Conservation (phyloP, 176 grass and related monocot species). For the Oryza longistaminata region DNA sequence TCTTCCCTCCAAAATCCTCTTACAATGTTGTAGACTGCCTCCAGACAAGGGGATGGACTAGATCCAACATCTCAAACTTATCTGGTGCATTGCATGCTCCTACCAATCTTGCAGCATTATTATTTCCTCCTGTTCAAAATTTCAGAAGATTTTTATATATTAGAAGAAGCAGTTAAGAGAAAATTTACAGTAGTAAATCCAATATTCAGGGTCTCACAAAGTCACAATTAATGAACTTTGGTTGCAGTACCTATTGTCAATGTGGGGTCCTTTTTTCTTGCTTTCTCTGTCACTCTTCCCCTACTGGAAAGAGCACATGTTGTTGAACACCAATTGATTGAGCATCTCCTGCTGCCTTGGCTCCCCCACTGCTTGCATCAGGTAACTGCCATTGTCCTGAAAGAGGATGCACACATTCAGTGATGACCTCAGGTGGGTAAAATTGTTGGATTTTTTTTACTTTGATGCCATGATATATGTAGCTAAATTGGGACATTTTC, state of each 20-base stretch:
- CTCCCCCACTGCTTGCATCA: slow-evolving; percentile 64
- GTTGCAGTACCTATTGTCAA: slow-evolving; percentile 59
- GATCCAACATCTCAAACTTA: slow-evolving; percentile 72
- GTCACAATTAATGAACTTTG: slow-evolving; percentile 41
- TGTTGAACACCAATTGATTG: slow-evolving; percentile 72
- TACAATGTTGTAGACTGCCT: slow-evolving; percentile 40
- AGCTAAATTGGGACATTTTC: slow-evolving; percentile 27
- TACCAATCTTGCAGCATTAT: slow-evolving; percentile 53
- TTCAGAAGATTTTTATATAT: not conserved
- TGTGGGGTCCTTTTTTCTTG: slow-evolving; percentile 39
- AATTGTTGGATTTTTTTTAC: slow-evolving; percentile 11
- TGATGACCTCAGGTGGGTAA: slow-evolving; percentile 30
- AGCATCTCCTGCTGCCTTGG: slow-evolving; percentile 75
- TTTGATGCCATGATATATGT: not conserved
- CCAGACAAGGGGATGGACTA: slow-evolving; percentile 67
- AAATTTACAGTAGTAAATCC: slow-evolving; percentile 11
- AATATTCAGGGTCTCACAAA: slow-evolving; percentile 6
- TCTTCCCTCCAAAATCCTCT: slow-evolving; percentile 20
- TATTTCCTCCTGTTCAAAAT: slow-evolving; percentile 46
- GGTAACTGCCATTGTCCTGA: slow-evolving; percentile 63
- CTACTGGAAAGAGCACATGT: slow-evolving; percentile 83
- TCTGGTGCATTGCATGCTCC: slow-evolving; percentile 42
- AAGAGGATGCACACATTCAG: slow-evolving; percentile 9
- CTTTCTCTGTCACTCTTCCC: slow-evolving; percentile 37
- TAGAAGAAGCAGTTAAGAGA: slow-evolving; percentile 7